Evolutionary conservation across 306 rosid species (phyloP).

Genomic region (Medicago lupulina): DNA sequence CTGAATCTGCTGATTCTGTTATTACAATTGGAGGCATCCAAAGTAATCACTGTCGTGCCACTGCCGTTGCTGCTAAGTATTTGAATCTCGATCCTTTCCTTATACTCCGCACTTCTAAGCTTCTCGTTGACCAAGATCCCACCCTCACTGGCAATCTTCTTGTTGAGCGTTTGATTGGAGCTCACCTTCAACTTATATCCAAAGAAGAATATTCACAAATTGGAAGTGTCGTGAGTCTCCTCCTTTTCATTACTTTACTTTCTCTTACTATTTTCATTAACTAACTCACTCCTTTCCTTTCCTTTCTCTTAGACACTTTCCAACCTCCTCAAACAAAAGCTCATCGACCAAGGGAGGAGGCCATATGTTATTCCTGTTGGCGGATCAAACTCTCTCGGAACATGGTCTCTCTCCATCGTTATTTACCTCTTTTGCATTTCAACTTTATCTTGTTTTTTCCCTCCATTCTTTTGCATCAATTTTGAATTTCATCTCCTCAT

Average conservation of each 20-base stretch:
- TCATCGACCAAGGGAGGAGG: constrained; percentile 82
- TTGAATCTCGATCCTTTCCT: constrained; percentile 82
- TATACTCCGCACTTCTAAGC: constrained; percentile 79
- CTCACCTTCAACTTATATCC: constrained; percentile 75
- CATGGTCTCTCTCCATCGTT: constrained; percentile 53
- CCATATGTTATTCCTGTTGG: constrained; percentile 95
- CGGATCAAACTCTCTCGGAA: constrained; percentile 89
- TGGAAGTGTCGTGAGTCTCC: constrained; percentile 70
- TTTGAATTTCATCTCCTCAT: too few species aligned
- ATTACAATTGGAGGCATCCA: constrained; percentile 90
- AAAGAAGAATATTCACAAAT: constrained; percentile 78
- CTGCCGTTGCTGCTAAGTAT: constrained; percentile 94
- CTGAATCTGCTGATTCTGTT: constrained; percentile 79
- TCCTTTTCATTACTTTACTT: constrained; percentile 12
- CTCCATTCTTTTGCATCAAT: too few species aligned
- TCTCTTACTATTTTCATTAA: constrained; percentile 12
- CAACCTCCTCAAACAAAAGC: constrained; percentile 66
- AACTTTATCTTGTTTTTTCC: too few species aligned
- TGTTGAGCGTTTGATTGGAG: constrained; percentile 91
- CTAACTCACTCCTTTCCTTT: background rate
- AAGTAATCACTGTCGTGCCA: constrained; percentile 97
- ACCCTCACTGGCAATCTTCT: constrained; percentile 84
- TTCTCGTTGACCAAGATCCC: constrained; percentile 80
- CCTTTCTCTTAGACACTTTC: constrained; percentile 62
- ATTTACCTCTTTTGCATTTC: too few species aligned